Evolutionary conservation across 495 filamentous ascomycete genomes (phyloP).

Genomic region (Penicillium silybi): DNA sequence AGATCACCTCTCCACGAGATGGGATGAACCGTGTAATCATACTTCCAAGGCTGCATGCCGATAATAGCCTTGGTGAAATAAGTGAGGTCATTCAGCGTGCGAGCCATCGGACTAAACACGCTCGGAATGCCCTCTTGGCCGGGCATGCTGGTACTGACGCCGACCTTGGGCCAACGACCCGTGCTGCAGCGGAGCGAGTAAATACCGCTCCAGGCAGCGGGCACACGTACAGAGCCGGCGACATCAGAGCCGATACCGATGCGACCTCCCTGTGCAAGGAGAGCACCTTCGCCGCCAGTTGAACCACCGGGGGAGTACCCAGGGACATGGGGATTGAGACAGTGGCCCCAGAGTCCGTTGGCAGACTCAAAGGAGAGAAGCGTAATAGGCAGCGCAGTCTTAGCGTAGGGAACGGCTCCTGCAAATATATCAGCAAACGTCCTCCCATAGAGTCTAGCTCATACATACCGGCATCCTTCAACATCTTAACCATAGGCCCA

Average conservation of each 20-base stretch:
- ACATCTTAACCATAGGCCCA: slow-evolving; percentile 68
- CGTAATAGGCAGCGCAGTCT: slow-evolving; percentile 91
- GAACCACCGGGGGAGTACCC: slow-evolving; percentile 89
- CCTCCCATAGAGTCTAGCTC: neutral
- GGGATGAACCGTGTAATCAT: slow-evolving; percentile 83
- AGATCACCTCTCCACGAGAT: slow-evolving; percentile 69
- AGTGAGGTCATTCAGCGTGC: slow-evolving; percentile 76
- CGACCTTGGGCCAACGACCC: slow-evolving; percentile 89
- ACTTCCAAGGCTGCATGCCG: slow-evolving; percentile 86
- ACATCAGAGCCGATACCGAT: slow-evolving; percentile 96
- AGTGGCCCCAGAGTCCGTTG: slow-evolving; percentile 85
- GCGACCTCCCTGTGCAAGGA: slow-evolving; percentile 81
- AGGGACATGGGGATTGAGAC: slow-evolving; percentile 75
- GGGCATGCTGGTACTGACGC: slow-evolving; percentile 83
- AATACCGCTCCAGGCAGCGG: slow-evolving; percentile 88
- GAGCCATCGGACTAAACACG: slow-evolving; percentile 91
- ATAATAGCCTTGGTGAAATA: slow-evolving; percentile 82
- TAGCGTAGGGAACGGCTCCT: slow-evolving; percentile 93
- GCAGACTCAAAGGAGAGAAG: slow-evolving; percentile 88
- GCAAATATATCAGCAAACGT: neutral
- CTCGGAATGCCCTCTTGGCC: slow-evolving; percentile 90
- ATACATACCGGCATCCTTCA: slow-evolving; percentile 76
- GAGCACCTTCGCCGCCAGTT: slow-evolving; percentile 82
- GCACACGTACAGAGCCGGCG: slow-evolving; percentile 83
- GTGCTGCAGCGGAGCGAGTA: slow-evolving; percentile 90